Conservation (phyloP, 2,329 filamentous ascomycete genomes). For the Curvularia hawaiiensis region DNA sequence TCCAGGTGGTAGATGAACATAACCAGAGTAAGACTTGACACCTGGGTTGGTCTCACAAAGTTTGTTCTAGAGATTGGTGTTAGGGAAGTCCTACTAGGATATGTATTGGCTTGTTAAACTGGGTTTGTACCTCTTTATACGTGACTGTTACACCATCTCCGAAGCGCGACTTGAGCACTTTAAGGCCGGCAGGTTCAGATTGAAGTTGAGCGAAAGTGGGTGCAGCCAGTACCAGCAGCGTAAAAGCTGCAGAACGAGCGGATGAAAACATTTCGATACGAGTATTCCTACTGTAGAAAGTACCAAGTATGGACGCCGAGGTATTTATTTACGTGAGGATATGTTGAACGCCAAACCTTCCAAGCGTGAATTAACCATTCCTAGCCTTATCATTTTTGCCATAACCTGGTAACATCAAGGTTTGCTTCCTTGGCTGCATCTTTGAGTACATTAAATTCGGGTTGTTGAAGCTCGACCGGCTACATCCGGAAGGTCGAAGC, state of each 20-base stretch:
- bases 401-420: background rate
- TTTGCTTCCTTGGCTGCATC: conserved; percentile 4
- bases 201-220: conserved; percentile 22
- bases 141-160: conserved; percentile 30
- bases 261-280: conserved; percentile 10
- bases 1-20: conserved; percentile 43
- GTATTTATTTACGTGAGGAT: conserved; percentile 7
- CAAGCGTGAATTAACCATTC: conserved; percentile 3
- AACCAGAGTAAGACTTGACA: conserved; percentile 60
- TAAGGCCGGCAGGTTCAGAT: conserved; percentile 16
- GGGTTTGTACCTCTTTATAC: conserved; percentile 30
- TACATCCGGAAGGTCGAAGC: conserved; percentile 9
- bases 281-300: background rate
- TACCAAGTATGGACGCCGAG: background rate
- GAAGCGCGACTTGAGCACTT: conserved; percentile 27
- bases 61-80: conserved; percentile 36
- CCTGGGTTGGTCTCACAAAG: conserved; percentile 60
- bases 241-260: conserved; percentile 2
- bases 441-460: conserved; percentile 1
- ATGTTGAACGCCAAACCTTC: conserved; percentile 5
- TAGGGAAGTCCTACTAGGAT: background rate
- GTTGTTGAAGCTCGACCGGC: conserved; percentile 3
- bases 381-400: conserved; percentile 3
- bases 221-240: conserved; percentile 14
- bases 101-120: background rate